Conservation (phyloP, 495 filamentous ascomycete species). For the Penicillium goetzii region DNA sequence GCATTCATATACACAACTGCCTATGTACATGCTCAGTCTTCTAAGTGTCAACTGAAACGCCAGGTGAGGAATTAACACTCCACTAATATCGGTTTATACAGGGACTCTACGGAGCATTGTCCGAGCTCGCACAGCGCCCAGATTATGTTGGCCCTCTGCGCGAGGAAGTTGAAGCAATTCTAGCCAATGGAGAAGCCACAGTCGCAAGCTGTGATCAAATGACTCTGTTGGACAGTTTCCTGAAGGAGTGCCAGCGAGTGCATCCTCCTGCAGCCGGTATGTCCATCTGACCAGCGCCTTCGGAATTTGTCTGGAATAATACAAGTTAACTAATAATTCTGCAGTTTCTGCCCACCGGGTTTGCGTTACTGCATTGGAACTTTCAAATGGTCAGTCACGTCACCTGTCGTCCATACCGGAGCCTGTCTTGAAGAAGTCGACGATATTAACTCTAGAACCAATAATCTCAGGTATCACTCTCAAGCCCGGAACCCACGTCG, state of each 20-base stretch:
- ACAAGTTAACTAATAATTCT: slow-evolving; percentile 12
- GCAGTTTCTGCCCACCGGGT: slow-evolving; percentile 35
- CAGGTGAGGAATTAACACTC: not conserved
- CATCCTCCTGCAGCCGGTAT: slow-evolving; percentile 33
- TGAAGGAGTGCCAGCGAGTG: slow-evolving; percentile 37
- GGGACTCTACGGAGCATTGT: slow-evolving; percentile 29
- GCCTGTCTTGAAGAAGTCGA: not conserved
- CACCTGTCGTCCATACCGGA: not conserved
- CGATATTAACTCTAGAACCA: not conserved
- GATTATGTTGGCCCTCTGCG: slow-evolving; percentile 34
- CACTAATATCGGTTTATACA: slow-evolving; percentile 8
- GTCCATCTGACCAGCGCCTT: slow-evolving; percentile 13
- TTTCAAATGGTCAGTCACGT: slow-evolving; percentile 30
- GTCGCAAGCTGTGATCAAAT: slow-evolving; percentile 24
- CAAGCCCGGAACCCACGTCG: slow-evolving; percentile 31
- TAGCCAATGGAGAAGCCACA: slow-evolving; percentile 19
- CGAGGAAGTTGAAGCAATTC: slow-evolving; percentile 24
- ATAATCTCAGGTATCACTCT: slow-evolving; percentile 24
- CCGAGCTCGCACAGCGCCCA: slow-evolving; percentile 31
- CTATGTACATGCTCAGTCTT: slow-evolving; percentile 19
- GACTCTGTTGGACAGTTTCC: slow-evolving; percentile 33
- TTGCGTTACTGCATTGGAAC: slow-evolving; percentile 19
- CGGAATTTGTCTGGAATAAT: not conserved
- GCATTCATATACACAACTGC: slow-evolving; percentile 35
- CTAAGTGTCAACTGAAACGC: not conserved